These are phyloP conservation scores for Carex arenaria DNA, from an alignment of 202 grass and related monocot species.

Conservation along the genomic window DNA sequence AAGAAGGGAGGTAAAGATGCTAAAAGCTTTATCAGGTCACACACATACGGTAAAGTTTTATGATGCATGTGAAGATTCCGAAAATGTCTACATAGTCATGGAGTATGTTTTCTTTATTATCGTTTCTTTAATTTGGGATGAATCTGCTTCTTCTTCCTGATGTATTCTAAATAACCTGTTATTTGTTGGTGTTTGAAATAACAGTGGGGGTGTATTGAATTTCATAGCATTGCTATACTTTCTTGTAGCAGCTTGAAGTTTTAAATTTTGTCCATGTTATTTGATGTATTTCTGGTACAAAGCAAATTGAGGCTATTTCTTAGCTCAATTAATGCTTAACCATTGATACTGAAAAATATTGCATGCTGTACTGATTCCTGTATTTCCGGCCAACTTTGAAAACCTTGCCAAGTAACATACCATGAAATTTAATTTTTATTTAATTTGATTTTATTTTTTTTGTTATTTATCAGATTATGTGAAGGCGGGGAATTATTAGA, in stretches of 20 bases:
- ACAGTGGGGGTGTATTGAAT: background rate
- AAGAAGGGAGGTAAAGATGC: conserved; percentile 93
- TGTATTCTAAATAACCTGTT: background rate
- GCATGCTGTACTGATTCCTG: background rate
- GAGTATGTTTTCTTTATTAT: conserved; percentile 62
- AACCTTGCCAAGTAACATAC: background rate
- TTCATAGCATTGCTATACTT: background rate
- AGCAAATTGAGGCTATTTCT: background rate
- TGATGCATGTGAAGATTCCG: conserved; percentile 88
- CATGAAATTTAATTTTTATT: conserved; percentile 25
- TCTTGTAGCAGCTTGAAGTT: conserved; percentile 11
- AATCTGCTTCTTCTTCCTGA: background rate
- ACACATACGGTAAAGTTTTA: conserved; percentile 77
- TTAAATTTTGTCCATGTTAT: background rate
- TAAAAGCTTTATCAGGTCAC: conserved; percentile 91
- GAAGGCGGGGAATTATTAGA: conserved; percentile 96
- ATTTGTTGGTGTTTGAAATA: background rate
- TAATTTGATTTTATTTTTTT: conserved; percentile 31
- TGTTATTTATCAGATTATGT: conserved; percentile 63
- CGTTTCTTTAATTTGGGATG: conserved; percentile 11
- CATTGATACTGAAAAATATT: background rate
- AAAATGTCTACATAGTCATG: conserved; percentile 98
- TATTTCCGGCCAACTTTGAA: background rate
- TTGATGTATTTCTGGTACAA: background rate
- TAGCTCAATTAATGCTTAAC: background rate